Evolutionary conservation across 1,284 basidiomycete genomes (phyloP).

Genomic region (Fistulina hepatica): DNA sequence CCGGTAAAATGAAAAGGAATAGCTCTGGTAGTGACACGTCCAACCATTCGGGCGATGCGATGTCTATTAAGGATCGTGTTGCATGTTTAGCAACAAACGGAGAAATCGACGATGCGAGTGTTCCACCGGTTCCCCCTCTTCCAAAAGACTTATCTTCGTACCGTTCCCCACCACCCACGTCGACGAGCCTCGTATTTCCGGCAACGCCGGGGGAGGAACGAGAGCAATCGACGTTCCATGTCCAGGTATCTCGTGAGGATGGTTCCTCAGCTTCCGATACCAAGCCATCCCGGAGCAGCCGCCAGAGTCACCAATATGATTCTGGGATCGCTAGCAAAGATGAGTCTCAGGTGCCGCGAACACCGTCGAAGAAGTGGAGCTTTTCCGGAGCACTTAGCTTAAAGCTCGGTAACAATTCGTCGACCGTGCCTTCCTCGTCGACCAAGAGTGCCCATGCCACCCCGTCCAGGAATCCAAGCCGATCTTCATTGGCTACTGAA

Average conservation of each 20-base stretch:
- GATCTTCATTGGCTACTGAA: conserved; percentile 59
- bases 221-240: conserved; percentile 31
- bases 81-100: conserved; percentile 44
- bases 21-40: conserved; percentile 83
- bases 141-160: conserved; percentile 83
- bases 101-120: conserved; percentile 53
- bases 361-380: conserved; percentile 92
- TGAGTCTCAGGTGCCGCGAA: conserved; percentile 40
- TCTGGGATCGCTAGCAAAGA: conserved; percentile 25
- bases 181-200: conserved; percentile 40
- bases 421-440: conserved; percentile 50
- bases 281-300: conserved; percentile 18
- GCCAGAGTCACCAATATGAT: conserved; percentile 29
- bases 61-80: conserved; percentile 54
- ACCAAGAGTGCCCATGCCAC: conserved; percentile 54
- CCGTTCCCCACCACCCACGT: conserved; percentile 53
- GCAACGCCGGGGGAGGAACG: conserved; percentile 27
- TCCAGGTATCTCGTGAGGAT: conserved; percentile 36
- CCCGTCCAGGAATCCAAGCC: conserved; percentile 48
- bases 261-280: conserved; percentile 27
- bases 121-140: conserved; percentile 93
- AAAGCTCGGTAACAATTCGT: too few relatives aligned
- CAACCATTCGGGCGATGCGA: conserved; percentile 56
- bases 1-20: conserved; percentile 53
- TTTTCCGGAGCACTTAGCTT: conserved; percentile 85